phyloP scores from a whole-genome alignment of 495 filamentous ascomycete genomes.

The Aspergillus sclerotioniger region DNA sequence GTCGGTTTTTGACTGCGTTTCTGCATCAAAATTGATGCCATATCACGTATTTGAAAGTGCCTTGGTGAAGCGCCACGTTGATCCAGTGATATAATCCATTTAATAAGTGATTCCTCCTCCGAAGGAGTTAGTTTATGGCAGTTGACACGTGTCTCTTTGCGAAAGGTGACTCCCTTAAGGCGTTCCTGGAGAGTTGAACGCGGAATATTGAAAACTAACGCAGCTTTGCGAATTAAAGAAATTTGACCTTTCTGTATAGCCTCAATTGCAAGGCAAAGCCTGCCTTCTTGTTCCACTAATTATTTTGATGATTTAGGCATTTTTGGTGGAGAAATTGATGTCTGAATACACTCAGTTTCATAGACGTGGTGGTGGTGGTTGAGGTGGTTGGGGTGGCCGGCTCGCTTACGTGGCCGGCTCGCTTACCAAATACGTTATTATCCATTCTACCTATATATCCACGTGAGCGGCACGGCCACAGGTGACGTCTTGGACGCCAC shows the following conservation, averaged over 20 bases:
- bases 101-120: constrained; percentile 24
- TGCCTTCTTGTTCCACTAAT: too few relatives aligned
- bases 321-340: too few relatives aligned
- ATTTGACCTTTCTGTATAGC: too few relatives aligned
- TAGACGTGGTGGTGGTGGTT: too few relatives aligned
- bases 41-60: constrained; percentile 32
- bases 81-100: constrained; percentile 33
- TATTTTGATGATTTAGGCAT: too few relatives aligned
- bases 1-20: constrained; percentile 28
- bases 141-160: constrained; percentile 14
- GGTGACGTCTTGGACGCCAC: not conserved
- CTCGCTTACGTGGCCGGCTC: too few relatives aligned
- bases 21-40: constrained; percentile 13
- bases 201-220: not conserved
- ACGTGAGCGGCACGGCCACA: not conserved
- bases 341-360: too few relatives aligned
- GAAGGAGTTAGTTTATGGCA: constrained; percentile 23
- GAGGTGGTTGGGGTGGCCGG: too few relatives aligned
- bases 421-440: too few relatives aligned
- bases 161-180: constrained; percentile 10
- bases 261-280: too few relatives aligned
- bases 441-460: too few relatives aligned
- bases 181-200: constrained; percentile 19
- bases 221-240: not conserved
- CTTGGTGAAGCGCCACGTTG: constrained; percentile 2